Base-by-base conservation (phyloP, 176 grass and related monocot species). In the Zoysia pacifica region DNA sequence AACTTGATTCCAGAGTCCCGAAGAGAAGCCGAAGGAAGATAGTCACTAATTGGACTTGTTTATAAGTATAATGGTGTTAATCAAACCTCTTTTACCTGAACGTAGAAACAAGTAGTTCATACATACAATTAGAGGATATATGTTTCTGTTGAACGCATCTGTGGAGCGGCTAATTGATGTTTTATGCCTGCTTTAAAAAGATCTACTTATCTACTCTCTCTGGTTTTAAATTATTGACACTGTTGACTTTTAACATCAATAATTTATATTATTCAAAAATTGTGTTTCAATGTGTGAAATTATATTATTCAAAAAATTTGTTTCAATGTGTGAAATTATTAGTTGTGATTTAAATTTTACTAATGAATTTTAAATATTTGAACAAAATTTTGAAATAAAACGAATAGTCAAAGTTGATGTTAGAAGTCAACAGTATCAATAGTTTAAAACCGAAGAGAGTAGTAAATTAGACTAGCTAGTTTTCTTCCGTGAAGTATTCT, bases 1-100 rank as follows among this genome's bases (percentile, higher is more conserved):
- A 89, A 78, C 46, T 89, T 75, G 82, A 82, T 50, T 43, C 44
- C 13, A 63, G 80, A 11, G 11, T 78, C 82, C 77, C 18, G 85
- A 85, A 78, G 87, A 89, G 38, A 89, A 77, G 59, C 73, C 78
- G 5, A 85, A 85, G 60, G 87, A 78, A 69, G 73, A 77, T 48
- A 28, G n/a, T 36, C 72, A 77, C 65, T 89, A 41, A 84, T 73
- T 65, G 35, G 14, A 76, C 15, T 51, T 79, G 79, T 73, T 78
- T 59, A 35, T n/a, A n/a, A n/a, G n/a, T 82, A 35, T 19, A 35
- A 74, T 61, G 74, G 58, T 16, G 18, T 7, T n/a, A 37, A 37
- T 58, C 19, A 49, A 39, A 11, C 43, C 63, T 73, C 12, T 74
- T 50, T 71, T 73, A 9, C 53, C 9, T n/a, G 15, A 68, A 37